Conservation (phyloP, 371 early-diverging fungal species). For the Funneliformis caledonium region DNA sequence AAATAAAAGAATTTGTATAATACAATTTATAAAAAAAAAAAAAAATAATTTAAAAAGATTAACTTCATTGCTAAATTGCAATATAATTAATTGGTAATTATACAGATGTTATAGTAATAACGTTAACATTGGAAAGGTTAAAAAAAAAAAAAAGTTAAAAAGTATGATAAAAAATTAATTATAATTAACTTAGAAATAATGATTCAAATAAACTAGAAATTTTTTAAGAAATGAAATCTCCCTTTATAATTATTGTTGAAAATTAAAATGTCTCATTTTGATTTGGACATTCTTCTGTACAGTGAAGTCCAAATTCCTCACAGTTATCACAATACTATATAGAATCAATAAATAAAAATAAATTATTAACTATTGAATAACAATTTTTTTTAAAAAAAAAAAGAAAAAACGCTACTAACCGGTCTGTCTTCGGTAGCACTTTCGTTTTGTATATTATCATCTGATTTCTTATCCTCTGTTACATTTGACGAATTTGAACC, state of each 20-base stretch:
- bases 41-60: background rate
- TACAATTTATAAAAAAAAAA: background rate
- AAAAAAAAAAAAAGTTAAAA: no score
- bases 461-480: conserved; percentile 11
- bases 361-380: background rate
- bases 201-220: background rate
- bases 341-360: background rate
- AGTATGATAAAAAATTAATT: no score
- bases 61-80: background rate
- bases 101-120: no score
- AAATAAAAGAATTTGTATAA: background rate
- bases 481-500: conserved; percentile 38
- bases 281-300: conserved; percentile 72
- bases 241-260: background rate
- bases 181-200: no score
- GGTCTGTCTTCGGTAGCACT: conserved; percentile 43
- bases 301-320: conserved; percentile 65
- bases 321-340: conserved; percentile 74
- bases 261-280: conserved; percentile 64
- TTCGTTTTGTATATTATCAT: background rate
- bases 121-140: no score
- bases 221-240: background rate
- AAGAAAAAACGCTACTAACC: conserved; percentile 40
- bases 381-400: background rate
- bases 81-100: background rate